phyloP scores from a whole-genome alignment of 108 stramenopile species.

The Pseudonitzschia multiseries region DNA sequence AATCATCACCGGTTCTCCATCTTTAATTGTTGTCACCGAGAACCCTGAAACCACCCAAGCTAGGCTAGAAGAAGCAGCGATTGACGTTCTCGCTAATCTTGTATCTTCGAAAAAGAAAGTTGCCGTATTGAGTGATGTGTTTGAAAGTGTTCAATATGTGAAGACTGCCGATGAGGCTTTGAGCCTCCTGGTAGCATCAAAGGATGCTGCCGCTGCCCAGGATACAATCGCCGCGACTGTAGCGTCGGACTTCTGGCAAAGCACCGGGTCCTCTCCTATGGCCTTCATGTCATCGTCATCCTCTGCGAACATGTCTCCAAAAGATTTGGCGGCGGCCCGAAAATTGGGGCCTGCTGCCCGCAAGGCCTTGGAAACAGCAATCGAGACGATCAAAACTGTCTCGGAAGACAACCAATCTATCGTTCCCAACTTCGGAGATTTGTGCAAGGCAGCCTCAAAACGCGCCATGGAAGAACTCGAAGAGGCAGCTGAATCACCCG shows the following conservation, averaged over 20 bases:
- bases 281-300: constrained; percentile 29
- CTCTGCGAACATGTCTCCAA: constrained; percentile 43
- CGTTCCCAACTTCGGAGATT: constrained; percentile 73
- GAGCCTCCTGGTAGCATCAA: constrained; percentile 43
- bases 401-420: constrained; percentile 40
- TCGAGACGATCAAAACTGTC: constrained; percentile 27
- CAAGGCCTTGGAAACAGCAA: constrained; percentile 45
- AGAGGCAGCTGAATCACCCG: constrained; percentile 23
- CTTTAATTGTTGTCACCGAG: constrained; percentile 56
- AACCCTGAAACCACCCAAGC: constrained; percentile 37
- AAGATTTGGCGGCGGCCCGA: constrained; percentile 72
- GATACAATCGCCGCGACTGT: constrained; percentile 28
- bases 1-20: constrained; percentile 15
- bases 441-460: constrained; percentile 65
- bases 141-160: constrained; percentile 68
- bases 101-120: constrained; percentile 48
- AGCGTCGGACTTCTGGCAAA: constrained; percentile 40
- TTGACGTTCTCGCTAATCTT: constrained; percentile 54
- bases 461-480: constrained; percentile 60
- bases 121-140: constrained; percentile 58
- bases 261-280: constrained; percentile 31
- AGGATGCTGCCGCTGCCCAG: constrained; percentile 38
- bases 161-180: constrained; percentile 45
- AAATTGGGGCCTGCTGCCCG: constrained; percentile 51
- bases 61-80: constrained; percentile 52